Evolutionary conservation across 164 flowering plant genomes (phyloP).

Genomic region (Liriodendron chinense): DNA sequence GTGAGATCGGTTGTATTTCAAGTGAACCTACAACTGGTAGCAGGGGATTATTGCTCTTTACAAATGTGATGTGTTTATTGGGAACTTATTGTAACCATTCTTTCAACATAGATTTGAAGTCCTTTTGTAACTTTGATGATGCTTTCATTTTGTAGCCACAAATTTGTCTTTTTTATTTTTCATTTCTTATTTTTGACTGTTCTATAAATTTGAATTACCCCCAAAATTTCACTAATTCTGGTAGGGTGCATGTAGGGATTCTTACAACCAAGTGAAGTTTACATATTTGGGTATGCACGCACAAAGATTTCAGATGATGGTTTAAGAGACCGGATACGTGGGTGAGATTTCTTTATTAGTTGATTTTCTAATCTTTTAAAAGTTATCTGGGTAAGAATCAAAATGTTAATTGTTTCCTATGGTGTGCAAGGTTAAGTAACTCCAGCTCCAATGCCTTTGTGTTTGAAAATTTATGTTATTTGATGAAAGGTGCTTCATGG

Average conservation of each 20-base stretch:
- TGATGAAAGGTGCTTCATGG: too few relatives aligned
- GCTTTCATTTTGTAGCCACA: not conserved
- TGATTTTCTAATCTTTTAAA: not conserved
- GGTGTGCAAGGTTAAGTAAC: not conserved
- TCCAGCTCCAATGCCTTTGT: too few relatives aligned
- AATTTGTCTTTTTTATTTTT: not conserved
- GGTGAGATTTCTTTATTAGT: constrained; percentile 44
- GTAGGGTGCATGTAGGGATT: constrained; percentile 52
- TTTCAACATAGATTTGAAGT: too few relatives aligned
- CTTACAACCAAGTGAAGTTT: constrained; percentile 64
- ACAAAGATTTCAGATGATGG: constrained; percentile 77
- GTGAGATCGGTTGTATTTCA: too few relatives aligned
- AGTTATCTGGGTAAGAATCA: not conserved
- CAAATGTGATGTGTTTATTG: too few relatives aligned
- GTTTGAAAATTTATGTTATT: too few relatives aligned
- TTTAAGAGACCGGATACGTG: constrained; percentile 64
- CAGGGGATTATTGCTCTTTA: too few relatives aligned
- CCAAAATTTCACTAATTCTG: not conserved
- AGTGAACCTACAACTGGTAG: too few relatives aligned
- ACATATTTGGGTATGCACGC: constrained; percentile 97
- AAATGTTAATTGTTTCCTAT: not conserved
- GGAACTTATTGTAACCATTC: too few relatives aligned
- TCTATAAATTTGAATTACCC: not conserved
- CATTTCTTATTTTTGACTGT: constrained; percentile 1
- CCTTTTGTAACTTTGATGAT: not conserved